Base-by-base conservation (phyloP, 176 grass and related monocot species). In the Tuctoria greenei region DNA sequence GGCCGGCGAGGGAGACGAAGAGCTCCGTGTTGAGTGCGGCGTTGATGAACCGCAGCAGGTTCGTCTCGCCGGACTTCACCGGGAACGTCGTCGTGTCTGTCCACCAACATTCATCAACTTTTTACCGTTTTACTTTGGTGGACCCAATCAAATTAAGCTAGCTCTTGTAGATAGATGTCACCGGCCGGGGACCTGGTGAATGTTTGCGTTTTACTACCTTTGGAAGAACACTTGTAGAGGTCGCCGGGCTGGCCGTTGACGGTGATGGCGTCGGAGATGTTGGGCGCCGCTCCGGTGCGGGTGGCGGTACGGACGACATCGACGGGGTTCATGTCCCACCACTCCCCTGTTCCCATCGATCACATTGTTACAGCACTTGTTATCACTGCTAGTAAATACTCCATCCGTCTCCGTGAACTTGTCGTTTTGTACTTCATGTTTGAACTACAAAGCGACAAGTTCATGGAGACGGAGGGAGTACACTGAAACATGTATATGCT, bases 181-280 rank as follows among this genome's bases (percentile, higher is more conserved):
- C n/a, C n/a, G n/a, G n/a, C n/a, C n/a, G n/a, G n/a, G n/a, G n/a
- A n/a, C n/a, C n/a, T 58, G 8, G 8, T 25, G 8, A 23, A 14
- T 26, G 55, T 1, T 21, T 51, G 50, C 9, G 17, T 20, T 51
- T 51, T 51, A 51, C 16, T 20, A 54, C 44, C 90, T 44, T 86
- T 56, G 76, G 66, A 80, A 5, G 95, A 99, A 79, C 95, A 99
- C 6, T 36, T 87, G 74, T 90, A 98, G 82, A 98, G 82, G 79
- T 98, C 95, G 37, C 95, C 95, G 71, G 95, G 95, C 52, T 98
- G 95, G 42, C 86, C 91, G 47, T 98, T 94, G 64, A 98, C 76
- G 76, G 95, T 98, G 87, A 92, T 72, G 83, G 91, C 89, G 75
- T 98, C 89, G 62, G 95, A 98, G 69, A 77, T 28, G 81, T 94